Evolutionary conservation across 2,329 filamentous ascomycete genomes (phyloP).

Genomic region (Colletotrichum sp.): DNA sequence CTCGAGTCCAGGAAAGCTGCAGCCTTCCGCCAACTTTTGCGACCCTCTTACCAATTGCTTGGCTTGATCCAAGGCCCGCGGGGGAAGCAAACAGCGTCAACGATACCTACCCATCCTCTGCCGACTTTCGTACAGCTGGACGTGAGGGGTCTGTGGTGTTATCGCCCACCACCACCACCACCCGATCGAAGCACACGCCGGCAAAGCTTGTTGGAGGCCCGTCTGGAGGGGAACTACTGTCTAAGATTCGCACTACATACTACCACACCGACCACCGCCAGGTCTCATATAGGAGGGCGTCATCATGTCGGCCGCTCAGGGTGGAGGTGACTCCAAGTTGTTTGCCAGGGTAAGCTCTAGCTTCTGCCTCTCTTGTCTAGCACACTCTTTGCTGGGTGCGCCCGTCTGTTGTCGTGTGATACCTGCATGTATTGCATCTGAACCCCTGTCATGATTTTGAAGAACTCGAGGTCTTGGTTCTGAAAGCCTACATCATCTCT

Average conservation of each 20-base stretch:
- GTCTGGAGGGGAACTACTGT: not conserved
- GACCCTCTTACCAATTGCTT: conserved; percentile 10
- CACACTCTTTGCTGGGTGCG: not conserved
- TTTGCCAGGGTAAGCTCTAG: conserved; percentile 84
- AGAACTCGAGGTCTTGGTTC: not conserved
- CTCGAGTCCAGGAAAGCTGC: conserved; percentile 13
- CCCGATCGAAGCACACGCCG: not conserved
- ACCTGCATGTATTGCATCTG: not conserved
- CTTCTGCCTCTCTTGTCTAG: not conserved
- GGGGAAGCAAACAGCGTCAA: conserved; percentile 4
- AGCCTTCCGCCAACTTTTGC: conserved; percentile 20
- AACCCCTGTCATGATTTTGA: not conserved
- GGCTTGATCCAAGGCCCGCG: not conserved
- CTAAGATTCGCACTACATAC: not conserved
- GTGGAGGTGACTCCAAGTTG: conserved; percentile 97
- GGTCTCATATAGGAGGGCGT: not conserved
- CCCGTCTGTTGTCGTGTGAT: not conserved
- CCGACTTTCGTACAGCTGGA: not conserved
- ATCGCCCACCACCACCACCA: conserved; percentile 15
- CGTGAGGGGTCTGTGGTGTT: conserved; percentile 22
- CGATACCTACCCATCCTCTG: not conserved
- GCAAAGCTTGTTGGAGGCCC: conserved; percentile 5
- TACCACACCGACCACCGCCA: not conserved
- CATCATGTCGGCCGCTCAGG: conserved; percentile 60
- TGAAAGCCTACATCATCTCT: not conserved